Percentiles rank a stretch among this genome's conserved stretches.
Conservation (phyloP, 441 rosid genomes). For the Jatropha multifida region DNA sequence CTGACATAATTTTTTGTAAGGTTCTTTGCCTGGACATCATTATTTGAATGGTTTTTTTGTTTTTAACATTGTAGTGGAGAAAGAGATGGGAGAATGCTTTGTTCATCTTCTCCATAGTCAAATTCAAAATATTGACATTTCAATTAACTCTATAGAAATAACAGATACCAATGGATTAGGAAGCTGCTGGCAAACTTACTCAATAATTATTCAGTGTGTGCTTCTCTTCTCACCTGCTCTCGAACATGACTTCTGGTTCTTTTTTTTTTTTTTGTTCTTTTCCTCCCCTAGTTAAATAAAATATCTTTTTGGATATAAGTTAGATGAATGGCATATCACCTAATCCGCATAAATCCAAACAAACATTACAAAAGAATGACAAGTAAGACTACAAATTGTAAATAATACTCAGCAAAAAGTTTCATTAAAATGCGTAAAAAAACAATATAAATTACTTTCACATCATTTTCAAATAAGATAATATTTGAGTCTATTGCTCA, state of each 20-base stretch:
- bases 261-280: background rate
- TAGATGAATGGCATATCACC: conserved; percentile 30
- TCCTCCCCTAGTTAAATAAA: background rate
- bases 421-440: background rate
- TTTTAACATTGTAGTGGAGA: no score
- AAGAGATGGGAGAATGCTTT: no score
- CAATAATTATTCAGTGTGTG: background rate
- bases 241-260: conserved; percentile 6
- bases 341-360: conserved; percentile 52
- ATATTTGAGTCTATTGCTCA: no score
- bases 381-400: conserved; percentile 32
- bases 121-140: background rate
- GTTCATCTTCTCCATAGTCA: no score
- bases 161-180: conserved; percentile 3
- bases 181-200: conserved; percentile 18
- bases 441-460: background rate
- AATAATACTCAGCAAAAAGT: conserved; percentile 33
- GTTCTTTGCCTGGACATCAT: no score
- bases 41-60: no score
- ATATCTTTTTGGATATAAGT: background rate
- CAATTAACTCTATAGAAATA: background rate
- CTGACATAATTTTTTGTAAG: no score
- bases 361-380: conserved; percentile 53
- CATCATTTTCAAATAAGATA: background rate
- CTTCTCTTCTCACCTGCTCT: conserved; percentile 20